Evolutionary conservation across 306 rosid genomes (phyloP), one percentile per base, ranked within the genome.

Genomic region (Cicer yamashitae): DNA sequence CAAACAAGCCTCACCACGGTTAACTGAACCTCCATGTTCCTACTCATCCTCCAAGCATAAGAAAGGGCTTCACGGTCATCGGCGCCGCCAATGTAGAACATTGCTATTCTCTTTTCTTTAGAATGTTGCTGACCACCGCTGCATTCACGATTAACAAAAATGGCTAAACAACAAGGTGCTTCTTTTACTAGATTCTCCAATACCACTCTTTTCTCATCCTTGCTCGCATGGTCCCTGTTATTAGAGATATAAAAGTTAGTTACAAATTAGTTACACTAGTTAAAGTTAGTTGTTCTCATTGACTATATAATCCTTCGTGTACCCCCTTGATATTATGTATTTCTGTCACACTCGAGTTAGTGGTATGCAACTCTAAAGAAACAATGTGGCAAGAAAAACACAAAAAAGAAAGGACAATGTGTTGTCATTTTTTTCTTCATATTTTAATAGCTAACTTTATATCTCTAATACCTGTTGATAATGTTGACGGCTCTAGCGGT

Each of bases 21-120:
- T 48, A 84, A 10, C 6, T 50, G 43, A 34, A 71, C 75, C 37
- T 74, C 77, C 11, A 2, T 1, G 44, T 62, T 77, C 18, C 50
- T 58, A 6, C 76, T 69, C 88, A 84, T 84, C 47, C 88, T 81
- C 88, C 88, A 81, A 0, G 88, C 85, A 46, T 84, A 84, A 1
- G 81, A 54, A 11, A 84, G 74, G 1, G 88, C 88, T 44, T 84
- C 88, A 0, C 83, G 83, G 14, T 84, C 88, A 45, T 84, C 88
- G 0, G 39, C 73, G 11, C 88, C 88, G 0, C 73, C 75, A 1
- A 69, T 2, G 51, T 81, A 84, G 12, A 84, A 40, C 88, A 84
- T 81, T 1, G 83, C 85, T 7, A 84, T 1, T 1, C 9, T 56
- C 3, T 2, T 48, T 48, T 56, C 76, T 64, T 81, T 73, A 13